phyloP scores from a whole-genome alignment of 306 rosid species.

The Castanea sativa region DNA sequence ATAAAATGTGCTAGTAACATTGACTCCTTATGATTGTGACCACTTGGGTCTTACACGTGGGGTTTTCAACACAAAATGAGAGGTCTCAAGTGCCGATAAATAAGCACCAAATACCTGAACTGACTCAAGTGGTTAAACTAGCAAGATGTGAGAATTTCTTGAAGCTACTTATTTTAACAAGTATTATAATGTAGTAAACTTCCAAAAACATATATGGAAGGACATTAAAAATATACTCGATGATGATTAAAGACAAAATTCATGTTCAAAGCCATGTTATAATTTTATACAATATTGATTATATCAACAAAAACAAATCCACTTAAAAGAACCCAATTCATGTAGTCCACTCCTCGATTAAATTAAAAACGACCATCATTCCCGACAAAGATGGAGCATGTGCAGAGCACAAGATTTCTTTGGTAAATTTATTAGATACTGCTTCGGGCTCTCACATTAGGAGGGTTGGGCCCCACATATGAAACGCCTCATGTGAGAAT shows the following conservation, averaged over 20 bases:
- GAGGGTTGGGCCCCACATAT: too few relatives aligned
- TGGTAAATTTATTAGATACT: too few relatives aligned
- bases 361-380: background rate
- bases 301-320: background rate
- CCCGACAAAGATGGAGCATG: background rate
- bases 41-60: too few relatives aligned
- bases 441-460: too few relatives aligned
- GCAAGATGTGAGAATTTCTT: too few relatives aligned
- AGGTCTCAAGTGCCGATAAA: too few relatives aligned
- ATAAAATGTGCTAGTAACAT: background rate
- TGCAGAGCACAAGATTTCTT: background rate
- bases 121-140: too few relatives aligned
- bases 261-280: background rate
- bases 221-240: background rate
- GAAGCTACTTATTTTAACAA: too few relatives aligned
- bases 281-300: background rate
- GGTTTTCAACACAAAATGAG: too few relatives aligned
- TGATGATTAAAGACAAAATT: background rate
- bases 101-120: background rate
- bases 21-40: too few relatives aligned
- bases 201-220: background rate
- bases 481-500: too few relatives aligned
- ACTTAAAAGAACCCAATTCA: background rate
- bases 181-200: background rate
- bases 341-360: too few relatives aligned